phyloP scores from a whole-genome alignment of 768 basidiomycete genomes.

The Tulasnella calospora region DNA sequence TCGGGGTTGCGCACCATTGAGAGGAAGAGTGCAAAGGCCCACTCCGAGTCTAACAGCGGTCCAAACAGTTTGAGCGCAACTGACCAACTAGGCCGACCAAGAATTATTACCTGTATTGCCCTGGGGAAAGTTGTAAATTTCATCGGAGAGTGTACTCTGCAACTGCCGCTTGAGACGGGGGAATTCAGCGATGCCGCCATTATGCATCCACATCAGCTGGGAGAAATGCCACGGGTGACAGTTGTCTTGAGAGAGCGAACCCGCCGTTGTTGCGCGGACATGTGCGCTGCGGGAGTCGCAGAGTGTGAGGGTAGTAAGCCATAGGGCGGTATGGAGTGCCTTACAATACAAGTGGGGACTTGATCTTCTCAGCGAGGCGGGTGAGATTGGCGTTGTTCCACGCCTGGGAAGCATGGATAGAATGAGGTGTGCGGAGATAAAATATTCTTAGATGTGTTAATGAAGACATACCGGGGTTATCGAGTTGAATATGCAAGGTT shows the following conservation, averaged over 20 bases:
- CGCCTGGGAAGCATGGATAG: conserved; percentile 48
- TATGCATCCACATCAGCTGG: conserved; percentile 98
- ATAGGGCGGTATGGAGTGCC: conserved; percentile 33
- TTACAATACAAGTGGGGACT: conserved; percentile 90
- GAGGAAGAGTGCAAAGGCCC: conserved; percentile 90
- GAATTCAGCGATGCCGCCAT: conserved; percentile 89
- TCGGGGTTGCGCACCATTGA: conserved; percentile 53
- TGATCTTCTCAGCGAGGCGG: conserved; percentile 95
- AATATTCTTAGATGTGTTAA: background rate
- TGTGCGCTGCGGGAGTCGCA: conserved; percentile 51
- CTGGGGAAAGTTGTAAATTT: conserved; percentile 77
- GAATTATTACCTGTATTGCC: conserved; percentile 75
- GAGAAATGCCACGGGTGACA: conserved; percentile 93
- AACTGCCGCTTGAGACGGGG: conserved; percentile 70
- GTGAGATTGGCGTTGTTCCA: conserved; percentile 95
- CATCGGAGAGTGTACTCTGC: conserved; percentile 71
- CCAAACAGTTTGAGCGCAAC: background rate
- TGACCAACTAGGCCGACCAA: background rate
- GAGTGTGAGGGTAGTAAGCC: conserved; percentile 33
- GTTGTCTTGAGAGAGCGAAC: conserved; percentile 85
- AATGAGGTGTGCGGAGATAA: background rate
- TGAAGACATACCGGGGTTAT: conserved; percentile 71
- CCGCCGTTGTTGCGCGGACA: conserved; percentile 90
- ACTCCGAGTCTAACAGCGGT: conserved; percentile 77
- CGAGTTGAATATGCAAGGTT: conserved; percentile 94